phyloP scores from a whole-genome alignment of 345 rosid genomes.

The Brassica rapa region DNA sequence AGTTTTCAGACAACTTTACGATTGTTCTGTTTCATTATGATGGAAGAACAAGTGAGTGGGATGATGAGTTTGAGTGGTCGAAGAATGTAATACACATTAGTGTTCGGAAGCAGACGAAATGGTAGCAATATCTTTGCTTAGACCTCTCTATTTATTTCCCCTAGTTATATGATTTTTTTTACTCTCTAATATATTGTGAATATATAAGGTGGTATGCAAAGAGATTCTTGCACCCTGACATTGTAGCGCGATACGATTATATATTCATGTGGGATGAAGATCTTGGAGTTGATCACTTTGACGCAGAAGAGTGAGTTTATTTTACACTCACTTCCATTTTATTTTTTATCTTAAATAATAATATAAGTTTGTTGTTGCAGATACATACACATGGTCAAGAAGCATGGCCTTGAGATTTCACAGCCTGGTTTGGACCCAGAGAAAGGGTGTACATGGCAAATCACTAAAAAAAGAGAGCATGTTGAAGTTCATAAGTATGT shows the following conservation, averaged over 20 bases:
- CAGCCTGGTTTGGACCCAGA: conserved; percentile 96
- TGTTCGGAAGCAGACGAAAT: conserved; percentile 78
- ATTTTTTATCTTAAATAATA: not conserved
- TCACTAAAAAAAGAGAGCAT: conserved; percentile 85
- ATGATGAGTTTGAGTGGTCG: conserved; percentile 88
- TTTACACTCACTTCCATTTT: not conserved
- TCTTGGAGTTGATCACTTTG: conserved; percentile 86
- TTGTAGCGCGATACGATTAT: conserved; percentile 78
- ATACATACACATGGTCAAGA: conserved; percentile 69
- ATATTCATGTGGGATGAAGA: conserved; percentile 97
- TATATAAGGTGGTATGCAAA: conserved; percentile 87
- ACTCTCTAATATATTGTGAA: conserved; percentile 19
- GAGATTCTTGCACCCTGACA: conserved; percentile 92
- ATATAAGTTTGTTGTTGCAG: conserved; percentile 42
- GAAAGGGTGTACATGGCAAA: conserved; percentile 79
- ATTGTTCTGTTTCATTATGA: conserved; percentile 88
- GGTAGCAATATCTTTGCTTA: conserved; percentile 44
- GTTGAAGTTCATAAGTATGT: conserved; percentile 70
- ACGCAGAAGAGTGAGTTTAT: conserved; percentile 63
- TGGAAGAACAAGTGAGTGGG: conserved; percentile 83
- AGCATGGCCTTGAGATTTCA: conserved; percentile 85
- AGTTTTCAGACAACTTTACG: conserved; percentile 86
- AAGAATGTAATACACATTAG: conserved; percentile 76
- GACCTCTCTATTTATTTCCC: not conserved
- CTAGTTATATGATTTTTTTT: not conserved